Conservation (phyloP, 139 green algal species). For the Coelastrella sp. region DNA sequence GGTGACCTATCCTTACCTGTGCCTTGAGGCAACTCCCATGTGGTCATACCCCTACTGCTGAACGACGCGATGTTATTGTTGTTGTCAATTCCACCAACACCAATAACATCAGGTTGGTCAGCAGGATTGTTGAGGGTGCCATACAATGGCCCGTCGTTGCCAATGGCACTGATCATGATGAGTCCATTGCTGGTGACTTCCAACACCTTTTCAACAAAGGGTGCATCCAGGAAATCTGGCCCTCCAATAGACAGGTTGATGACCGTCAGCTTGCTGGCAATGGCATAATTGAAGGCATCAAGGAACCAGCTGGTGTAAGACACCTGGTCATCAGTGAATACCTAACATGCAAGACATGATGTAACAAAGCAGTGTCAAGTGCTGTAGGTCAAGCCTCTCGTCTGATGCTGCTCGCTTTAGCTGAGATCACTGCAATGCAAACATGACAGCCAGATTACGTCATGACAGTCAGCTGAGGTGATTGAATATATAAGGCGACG, state of each 20-base stretch:
- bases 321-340: constrained; percentile 82
- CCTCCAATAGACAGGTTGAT: constrained; percentile 99
- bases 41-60: constrained; percentile 95
- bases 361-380: background rate
- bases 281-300: constrained; percentile 99
- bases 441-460: too few species aligned
- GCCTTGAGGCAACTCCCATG: constrained; percentile 92
- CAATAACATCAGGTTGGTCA: constrained; percentile 97
- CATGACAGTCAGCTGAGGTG: too few species aligned
- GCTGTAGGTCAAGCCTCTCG: too few species aligned
- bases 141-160: constrained; percentile 97
- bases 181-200: constrained; percentile 95
- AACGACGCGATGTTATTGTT: constrained; percentile 90
- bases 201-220: constrained; percentile 98
- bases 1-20: too few species aligned
- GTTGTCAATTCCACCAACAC: constrained; percentile 96
- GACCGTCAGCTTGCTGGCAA: constrained; percentile 80
- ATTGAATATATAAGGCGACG: too few species aligned
- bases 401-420: too few species aligned
- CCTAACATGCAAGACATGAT: constrained; percentile 36
- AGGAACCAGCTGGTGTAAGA: constrained; percentile 99
- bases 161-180: constrained; percentile 94
- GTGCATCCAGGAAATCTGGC: constrained; percentile 96
- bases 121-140: constrained; percentile 99
- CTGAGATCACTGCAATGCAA: too few species aligned